A percentile compares a stretch with the other conserved stretches of the same genome.
phyloP scores from a whole-genome alignment of 2,329 filamentous ascomycete species.

The Torrubiella hemipterigena region DNA sequence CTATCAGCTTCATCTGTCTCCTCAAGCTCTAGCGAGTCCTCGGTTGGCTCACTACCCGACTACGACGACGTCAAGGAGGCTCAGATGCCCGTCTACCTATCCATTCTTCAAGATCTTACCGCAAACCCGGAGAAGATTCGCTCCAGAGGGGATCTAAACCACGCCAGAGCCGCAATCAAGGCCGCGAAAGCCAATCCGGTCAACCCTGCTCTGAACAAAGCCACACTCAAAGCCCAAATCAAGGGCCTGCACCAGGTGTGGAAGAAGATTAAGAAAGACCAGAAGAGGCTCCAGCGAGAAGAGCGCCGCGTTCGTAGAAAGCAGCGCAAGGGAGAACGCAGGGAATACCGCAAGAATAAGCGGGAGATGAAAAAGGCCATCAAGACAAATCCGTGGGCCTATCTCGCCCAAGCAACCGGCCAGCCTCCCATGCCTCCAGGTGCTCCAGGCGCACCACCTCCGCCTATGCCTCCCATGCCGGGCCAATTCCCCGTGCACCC shows the following conservation, averaged over 20 bases:
- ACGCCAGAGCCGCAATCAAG: slow-evolving; percentile 31
- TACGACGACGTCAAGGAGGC: slow-evolving; percentile 35
- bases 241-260: slow-evolving; percentile 31
- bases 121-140: slow-evolving; percentile 35
- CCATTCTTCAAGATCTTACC: slow-evolving; percentile 35
- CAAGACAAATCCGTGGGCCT: too few species aligned
- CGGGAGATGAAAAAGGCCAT: slow-evolving; percentile 16
- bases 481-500: neutral
- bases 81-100: slow-evolving; percentile 34
- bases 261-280: slow-evolving; percentile 20
- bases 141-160: slow-evolving; percentile 30
- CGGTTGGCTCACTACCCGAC: slow-evolving; percentile 41
- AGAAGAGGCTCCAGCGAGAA: slow-evolving; percentile 17
- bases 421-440: slow-evolving; percentile 1
- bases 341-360: slow-evolving; percentile 14
- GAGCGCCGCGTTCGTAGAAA: slow-evolving; percentile 17
- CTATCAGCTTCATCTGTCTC: slow-evolving; percentile 22
- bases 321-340: slow-evolving; percentile 16
- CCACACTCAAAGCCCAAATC: slow-evolving; percentile 28
- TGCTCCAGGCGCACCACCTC: neutral
- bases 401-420: too few species aligned
- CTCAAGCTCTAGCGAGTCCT: slow-evolving; percentile 22
- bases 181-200: slow-evolving; percentile 15
- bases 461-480: slow-evolving; percentile 2
- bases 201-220: slow-evolving; percentile 11